Conservation (phyloP, 306 rosid genomes). For the Inga laurina region DNA sequence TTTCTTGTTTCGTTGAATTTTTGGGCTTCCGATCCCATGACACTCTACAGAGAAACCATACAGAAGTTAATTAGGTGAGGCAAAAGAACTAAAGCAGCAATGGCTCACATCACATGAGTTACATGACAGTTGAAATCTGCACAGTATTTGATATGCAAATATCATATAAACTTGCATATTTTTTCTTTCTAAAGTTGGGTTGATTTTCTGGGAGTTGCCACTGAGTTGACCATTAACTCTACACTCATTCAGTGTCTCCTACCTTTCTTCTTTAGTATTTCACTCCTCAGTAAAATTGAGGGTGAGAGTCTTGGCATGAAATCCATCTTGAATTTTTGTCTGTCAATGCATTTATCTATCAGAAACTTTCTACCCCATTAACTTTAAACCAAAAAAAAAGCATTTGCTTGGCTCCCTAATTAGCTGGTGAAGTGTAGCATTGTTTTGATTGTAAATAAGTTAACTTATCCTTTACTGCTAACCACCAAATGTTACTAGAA, state of each 20-base stretch:
- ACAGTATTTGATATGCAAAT: conserved; percentile 2
- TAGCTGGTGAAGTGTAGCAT: background rate
- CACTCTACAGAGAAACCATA: conserved; percentile 63
- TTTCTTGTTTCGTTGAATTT: conserved; percentile 43
- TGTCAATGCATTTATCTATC: conserved; percentile 41
- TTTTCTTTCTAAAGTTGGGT: conserved; percentile 76
- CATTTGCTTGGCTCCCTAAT: background rate
- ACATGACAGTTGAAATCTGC: background rate
- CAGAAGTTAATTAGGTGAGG: conserved; percentile 25
- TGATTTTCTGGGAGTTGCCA: conserved; percentile 49
- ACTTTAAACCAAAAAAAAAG: background rate
- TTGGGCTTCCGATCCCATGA: conserved; percentile 72
- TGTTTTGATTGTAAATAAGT: background rate
- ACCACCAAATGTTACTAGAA: background rate
- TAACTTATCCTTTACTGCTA: background rate
- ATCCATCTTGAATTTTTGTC: conserved; percentile 44
- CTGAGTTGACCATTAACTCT: conserved; percentile 39
- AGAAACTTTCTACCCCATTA: conserved; percentile 14
- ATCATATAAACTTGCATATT: conserved; percentile 67
- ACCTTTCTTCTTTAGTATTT: conserved; percentile 33
- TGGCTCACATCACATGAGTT: conserved; percentile 4
- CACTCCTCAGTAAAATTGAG: conserved; percentile 11
- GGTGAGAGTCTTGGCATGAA: conserved; percentile 36
- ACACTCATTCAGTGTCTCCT: conserved; percentile 33
- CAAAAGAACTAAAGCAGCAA: conserved; percentile 8